These are phyloP conservation scores for Adenanthera pavonina DNA, from an alignment of 306 rosid genomes.

Conservation along the genomic window DNA sequence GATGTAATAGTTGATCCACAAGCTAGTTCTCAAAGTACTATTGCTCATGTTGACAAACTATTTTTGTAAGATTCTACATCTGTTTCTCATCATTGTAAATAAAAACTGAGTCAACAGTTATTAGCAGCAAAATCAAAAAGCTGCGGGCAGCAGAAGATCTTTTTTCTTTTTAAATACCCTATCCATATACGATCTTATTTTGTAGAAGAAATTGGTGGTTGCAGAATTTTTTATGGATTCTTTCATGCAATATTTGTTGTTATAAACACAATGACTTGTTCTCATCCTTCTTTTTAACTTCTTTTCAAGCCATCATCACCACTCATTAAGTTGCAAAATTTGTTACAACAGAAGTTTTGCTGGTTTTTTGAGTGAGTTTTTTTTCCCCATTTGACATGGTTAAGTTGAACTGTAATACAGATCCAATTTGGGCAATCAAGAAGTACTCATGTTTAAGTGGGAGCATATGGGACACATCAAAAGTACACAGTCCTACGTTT, in stretches of 20 bases:
- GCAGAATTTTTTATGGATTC: not conserved
- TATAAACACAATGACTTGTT: not conserved
- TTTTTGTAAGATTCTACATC: slow-evolving; percentile 24
- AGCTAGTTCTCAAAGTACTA: slow-evolving; percentile 10
- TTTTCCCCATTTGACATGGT: not conserved
- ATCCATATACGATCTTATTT: slow-evolving; percentile 8
- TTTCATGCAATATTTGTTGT: not conserved
- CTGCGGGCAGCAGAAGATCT: slow-evolving; percentile 14
- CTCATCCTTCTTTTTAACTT: not conserved
- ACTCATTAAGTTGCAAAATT: not conserved
- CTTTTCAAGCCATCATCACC: not conserved
- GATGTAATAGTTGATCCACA: slow-evolving; percentile 15
- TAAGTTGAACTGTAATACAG: not conserved
- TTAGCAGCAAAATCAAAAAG: not conserved
- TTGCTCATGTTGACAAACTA: slow-evolving; percentile 25
- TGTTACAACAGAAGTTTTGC: not conserved
- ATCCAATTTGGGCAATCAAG: not conserved
- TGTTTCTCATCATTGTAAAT: slow-evolving; percentile 33
- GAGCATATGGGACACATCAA: not conserved
- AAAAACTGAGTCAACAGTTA: slow-evolving; percentile 15
- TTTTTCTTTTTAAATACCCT: not conserved
- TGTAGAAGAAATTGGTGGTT: not conserved
- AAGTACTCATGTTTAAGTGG: not conserved
- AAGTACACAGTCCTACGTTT: not conserved
- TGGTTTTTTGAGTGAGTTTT: not conserved